Conservation (phyloP, 179 eudicot species). For the Patellifolia procumbens region DNA sequence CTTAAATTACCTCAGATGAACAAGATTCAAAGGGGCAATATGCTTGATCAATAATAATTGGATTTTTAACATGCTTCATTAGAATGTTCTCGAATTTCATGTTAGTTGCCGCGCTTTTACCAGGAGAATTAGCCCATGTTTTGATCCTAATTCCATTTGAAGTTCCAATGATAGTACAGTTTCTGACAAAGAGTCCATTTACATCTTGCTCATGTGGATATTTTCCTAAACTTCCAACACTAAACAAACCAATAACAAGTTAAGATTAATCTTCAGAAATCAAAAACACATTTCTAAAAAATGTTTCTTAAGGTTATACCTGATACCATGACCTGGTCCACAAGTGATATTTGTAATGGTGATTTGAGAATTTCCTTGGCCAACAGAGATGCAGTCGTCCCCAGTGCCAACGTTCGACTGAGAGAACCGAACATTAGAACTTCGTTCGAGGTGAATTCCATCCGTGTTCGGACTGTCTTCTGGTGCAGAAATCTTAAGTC, state of each 20-base stretch:
- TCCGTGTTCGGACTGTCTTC: constrained; percentile 59
- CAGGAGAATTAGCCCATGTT: constrained; percentile 56
- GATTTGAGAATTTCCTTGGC: constrained; percentile 46
- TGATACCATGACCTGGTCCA: constrained; percentile 78
- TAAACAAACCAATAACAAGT: constrained; percentile 5
- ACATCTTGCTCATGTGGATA: constrained; percentile 50
- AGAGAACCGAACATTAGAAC: constrained; percentile 32
- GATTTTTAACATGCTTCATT: constrained; percentile 53
- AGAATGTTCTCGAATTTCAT: constrained; percentile 48
- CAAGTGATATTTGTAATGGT: constrained; percentile 44
- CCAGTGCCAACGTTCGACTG: constrained; percentile 45
- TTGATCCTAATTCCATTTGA: constrained; percentile 63
- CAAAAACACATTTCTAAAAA: too few species aligned
- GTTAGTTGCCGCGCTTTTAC: constrained; percentile 39
- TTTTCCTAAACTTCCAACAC: constrained; percentile 65
- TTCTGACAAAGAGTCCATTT: constrained; percentile 41
- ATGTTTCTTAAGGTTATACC: constrained; percentile 19
- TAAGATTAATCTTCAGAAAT: neutral
- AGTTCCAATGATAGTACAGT: constrained; percentile 45
- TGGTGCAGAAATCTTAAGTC: constrained; percentile 45
- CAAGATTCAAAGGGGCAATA: constrained; percentile 52
- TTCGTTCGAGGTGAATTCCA: constrained; percentile 54
- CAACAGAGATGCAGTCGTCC: constrained; percentile 65
- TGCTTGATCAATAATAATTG: constrained; percentile 55
- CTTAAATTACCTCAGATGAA: constrained; percentile 34